These are phyloP conservation scores for Acmispon strigosus DNA, from an alignment of 306 rosid genomes.

Conservation along the genomic window DNA sequence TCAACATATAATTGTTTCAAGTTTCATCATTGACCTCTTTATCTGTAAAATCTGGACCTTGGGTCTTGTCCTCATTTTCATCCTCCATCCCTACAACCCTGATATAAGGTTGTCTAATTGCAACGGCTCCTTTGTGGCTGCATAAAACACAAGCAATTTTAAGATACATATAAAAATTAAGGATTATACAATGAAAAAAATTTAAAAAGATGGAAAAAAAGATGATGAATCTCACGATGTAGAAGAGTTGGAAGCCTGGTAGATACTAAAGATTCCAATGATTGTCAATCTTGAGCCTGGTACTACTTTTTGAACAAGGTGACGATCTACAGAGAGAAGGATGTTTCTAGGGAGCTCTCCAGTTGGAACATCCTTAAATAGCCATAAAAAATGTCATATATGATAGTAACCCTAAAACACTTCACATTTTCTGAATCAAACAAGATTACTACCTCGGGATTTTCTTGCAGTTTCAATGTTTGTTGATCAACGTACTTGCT, in stretches of 20 bases:
- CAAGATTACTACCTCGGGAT: slow-evolving; percentile 66
- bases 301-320: slow-evolving; percentile 88
- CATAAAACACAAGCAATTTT: slow-evolving; percentile 14
- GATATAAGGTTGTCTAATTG: slow-evolving; percentile 92
- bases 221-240: slow-evolving; percentile 48
- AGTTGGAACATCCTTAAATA: slow-evolving; percentile 88
- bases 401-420: background rate
- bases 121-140: slow-evolving; percentile 95
- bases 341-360: slow-evolving; percentile 98
- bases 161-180: background rate
- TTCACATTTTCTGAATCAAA: background rate
- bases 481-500: slow-evolving; percentile 96
- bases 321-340: slow-evolving; percentile 95
- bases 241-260: slow-evolving; percentile 77
- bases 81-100: slow-evolving; percentile 95
- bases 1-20: background rate
- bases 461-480: slow-evolving; percentile 92
- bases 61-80: slow-evolving; percentile 62
- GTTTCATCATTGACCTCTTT: slow-evolving; percentile 59
- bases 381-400: slow-evolving; percentile 13
- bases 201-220: background rate
- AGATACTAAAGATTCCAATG: slow-evolving; percentile 89
- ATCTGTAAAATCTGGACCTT: slow-evolving; percentile 61
- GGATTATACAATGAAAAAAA: background rate
- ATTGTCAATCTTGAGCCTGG: slow-evolving; percentile 96